phyloP scores from a whole-genome alignment of 805 yeast genomes.

The Candida argentea region DNA sequence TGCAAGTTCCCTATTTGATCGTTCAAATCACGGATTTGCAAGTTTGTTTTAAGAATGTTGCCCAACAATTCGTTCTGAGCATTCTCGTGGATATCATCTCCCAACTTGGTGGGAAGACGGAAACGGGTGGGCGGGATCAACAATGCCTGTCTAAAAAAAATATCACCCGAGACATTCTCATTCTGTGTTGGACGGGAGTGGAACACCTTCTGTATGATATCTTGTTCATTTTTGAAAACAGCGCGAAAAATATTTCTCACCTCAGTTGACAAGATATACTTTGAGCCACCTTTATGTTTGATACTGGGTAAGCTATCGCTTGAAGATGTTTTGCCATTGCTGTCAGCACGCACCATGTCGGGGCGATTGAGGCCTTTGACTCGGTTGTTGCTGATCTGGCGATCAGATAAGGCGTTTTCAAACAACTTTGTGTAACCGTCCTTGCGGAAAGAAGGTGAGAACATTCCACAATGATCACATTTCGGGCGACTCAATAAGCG shows the following conservation, averaged over 20 bases:
- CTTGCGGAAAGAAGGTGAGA: constrained; percentile 85
- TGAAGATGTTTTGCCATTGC: constrained; percentile 4
- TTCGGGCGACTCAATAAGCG: constrained; percentile 65
- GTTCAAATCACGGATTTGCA: constrained; percentile 80
- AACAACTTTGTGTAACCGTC: constrained; percentile 92
- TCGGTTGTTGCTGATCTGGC: constrained; percentile 72
- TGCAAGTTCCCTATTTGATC: constrained; percentile 61
- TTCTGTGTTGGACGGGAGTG: constrained; percentile 62
- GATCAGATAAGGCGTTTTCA: constrained; percentile 75
- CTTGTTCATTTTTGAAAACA: constrained; percentile 67
- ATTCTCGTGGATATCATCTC: constrained; percentile 94
- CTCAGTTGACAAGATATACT: constrained; percentile 83
- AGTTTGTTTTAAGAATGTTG: constrained; percentile 67
- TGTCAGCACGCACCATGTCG: constrained; percentile 46
- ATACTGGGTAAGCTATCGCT: constrained; percentile 34
- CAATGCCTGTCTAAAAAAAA: constrained; percentile 81
- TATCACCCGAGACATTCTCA: constrained; percentile 51
- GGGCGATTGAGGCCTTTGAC: constrained; percentile 70
- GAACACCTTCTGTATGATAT: constrained; percentile 61
- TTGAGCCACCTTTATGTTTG: constrained; percentile 61
- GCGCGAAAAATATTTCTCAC: constrained; percentile 67
- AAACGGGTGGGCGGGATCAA: constrained; percentile 96
- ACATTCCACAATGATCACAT: constrained; percentile 96
- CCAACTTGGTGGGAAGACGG: constrained; percentile 92
- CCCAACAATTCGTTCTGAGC: constrained; percentile 83